Evolutionary conservation across 257 asterid species (phyloP).

Genomic region (Nicotiana undulata): DNA sequence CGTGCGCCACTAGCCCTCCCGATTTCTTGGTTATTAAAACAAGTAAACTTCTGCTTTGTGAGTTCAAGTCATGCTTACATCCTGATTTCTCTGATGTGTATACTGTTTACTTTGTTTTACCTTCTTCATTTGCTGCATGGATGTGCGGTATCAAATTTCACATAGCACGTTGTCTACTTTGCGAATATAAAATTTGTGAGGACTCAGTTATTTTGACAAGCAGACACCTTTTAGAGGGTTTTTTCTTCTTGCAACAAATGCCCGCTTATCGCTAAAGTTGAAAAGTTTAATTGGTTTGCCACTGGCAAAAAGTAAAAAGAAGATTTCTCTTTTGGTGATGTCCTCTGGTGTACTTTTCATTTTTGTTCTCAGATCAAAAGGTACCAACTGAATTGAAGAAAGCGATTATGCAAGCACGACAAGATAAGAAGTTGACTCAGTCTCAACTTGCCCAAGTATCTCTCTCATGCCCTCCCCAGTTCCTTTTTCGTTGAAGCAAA

Average conservation of each 20-base stretch:
- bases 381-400: constrained; percentile 79
- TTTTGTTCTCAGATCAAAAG: constrained; percentile 51
- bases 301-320: background rate
- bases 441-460: constrained; percentile 86
- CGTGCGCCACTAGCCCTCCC: background rate
- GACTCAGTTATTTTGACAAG: background rate
- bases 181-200: background rate
- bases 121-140: background rate
- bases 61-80: background rate
- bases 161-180: background rate
- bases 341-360: background rate
- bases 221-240: background rate
- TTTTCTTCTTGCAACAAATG: background rate
- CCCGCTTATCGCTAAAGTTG: background rate
- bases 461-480: background rate
- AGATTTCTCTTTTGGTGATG: background rate
- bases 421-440: constrained; percentile 81
- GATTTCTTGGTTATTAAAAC: background rate
- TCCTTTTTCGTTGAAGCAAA: background rate
- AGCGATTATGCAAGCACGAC: constrained; percentile 83
- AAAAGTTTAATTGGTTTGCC: background rate
- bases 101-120: background rate
- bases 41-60: background rate
- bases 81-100: background rate
- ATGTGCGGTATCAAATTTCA: background rate